A percentile compares a stretch with the other conserved stretches of the same genome.
Evolutionary conservation across 1,284 basidiomycete species (phyloP).

Genomic region (Rhodotorula sp.): DNA sequence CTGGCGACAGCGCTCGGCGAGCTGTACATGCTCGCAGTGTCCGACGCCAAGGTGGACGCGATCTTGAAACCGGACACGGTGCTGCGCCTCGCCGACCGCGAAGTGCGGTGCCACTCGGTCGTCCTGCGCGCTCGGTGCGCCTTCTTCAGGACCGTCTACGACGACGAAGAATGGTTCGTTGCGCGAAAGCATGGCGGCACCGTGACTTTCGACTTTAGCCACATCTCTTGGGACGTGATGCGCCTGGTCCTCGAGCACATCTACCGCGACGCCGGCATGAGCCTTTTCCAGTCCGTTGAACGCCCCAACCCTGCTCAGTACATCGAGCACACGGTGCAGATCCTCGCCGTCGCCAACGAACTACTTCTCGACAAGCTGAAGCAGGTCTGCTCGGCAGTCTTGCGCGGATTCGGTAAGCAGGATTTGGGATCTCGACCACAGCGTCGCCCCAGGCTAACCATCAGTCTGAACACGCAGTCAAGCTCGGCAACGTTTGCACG

Average conservation of each 20-base stretch:
- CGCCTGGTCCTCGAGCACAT: conserved; percentile 73
- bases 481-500: conserved; percentile 74
- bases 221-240: conserved; percentile 74
- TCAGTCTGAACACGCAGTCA: conserved; percentile 55
- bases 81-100: conserved; percentile 69
- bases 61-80: conserved; percentile 64
- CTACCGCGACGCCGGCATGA: conserved; percentile 71
- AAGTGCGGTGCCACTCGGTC: conserved; percentile 69
- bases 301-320: conserved; percentile 71
- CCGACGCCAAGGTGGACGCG: not conserved
- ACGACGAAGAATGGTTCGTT: conserved; percentile 75
- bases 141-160: conserved; percentile 85
- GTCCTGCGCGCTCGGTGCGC: conserved; percentile 78
- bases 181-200: conserved; percentile 57
- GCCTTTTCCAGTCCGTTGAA: conserved; percentile 70
- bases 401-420: conserved; percentile 55
- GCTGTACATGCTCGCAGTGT: not conserved
- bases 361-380: conserved; percentile 81
- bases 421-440: not conserved
- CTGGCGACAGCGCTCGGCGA: conserved; percentile 16
- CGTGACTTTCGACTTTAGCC: conserved; percentile 67
- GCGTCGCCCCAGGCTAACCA: too few species aligned
- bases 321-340: conserved; percentile 82
- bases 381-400: conserved; percentile 72
- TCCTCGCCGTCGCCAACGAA: conserved; percentile 85